phyloP scores from a whole-genome alignment of 768 basidiomycete species.

The Galerina sulciceps region DNA sequence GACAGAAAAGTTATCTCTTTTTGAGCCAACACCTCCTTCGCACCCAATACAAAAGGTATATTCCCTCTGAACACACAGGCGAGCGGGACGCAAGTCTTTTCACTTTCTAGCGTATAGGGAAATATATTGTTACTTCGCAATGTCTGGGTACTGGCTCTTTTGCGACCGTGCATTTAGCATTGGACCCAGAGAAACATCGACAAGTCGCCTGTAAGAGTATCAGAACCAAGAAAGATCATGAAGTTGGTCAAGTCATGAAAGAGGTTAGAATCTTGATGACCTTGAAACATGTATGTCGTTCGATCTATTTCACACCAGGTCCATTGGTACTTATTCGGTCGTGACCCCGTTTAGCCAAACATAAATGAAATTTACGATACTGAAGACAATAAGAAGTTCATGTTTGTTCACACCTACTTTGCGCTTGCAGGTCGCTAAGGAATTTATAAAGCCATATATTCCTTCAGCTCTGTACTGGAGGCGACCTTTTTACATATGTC shows the following conservation, averaged over 20 bases:
- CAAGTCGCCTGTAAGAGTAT: constrained; percentile 90
- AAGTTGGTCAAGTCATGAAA: constrained; percentile 69
- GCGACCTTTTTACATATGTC: constrained; percentile 88
- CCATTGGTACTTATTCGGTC: neutral
- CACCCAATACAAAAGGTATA: constrained; percentile 58
- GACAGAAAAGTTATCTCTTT: constrained; percentile 56
- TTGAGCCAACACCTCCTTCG: constrained; percentile 65
- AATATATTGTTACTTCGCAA: constrained; percentile 76
- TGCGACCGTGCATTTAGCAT: constrained; percentile 80
- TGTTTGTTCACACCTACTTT: constrained; percentile 39
- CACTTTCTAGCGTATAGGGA: constrained; percentile 56
- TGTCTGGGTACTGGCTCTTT: constrained; percentile 83
- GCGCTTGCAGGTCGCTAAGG: neutral
- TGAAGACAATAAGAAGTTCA: constrained; percentile 61
- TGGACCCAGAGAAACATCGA: constrained; percentile 62
- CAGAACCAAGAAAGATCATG: constrained; percentile 61
- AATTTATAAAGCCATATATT: constrained; percentile 66
- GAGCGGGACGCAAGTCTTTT: neutral
- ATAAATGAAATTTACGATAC: constrained; percentile 81
- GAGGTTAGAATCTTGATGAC: constrained; percentile 77
- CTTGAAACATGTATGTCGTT: constrained; percentile 61
- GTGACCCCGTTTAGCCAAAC: constrained; percentile 72
- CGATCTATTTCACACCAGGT: constrained; percentile 20
- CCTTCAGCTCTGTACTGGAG: constrained; percentile 84
- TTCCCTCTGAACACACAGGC: neutral